Conservation (phyloP, 2,329 filamentous ascomycete genomes). For the Fusarium temperatum region DNA sequence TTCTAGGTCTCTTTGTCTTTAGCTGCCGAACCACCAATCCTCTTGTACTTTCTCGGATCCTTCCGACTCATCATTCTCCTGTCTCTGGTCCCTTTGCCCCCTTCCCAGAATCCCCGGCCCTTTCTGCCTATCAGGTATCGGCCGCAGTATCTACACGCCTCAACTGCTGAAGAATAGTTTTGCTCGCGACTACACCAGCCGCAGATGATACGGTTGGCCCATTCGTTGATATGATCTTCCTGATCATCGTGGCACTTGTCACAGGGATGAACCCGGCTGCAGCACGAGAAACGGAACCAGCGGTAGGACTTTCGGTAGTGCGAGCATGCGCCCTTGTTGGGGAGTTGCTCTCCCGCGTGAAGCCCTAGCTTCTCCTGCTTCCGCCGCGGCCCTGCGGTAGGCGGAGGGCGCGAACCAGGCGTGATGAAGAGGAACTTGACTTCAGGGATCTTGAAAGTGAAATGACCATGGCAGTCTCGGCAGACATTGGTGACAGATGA, state of each 20-base stretch:
- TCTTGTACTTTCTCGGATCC: slow-evolving; percentile 77
- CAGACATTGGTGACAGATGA: slow-evolving; percentile 79
- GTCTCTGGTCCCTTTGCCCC: slow-evolving; percentile 83
- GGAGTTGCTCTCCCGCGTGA: slow-evolving; percentile 65
- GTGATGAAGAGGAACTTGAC: slow-evolving; percentile 80
- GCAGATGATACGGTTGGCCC: slow-evolving; percentile 86
- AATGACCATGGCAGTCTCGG: slow-evolving; percentile 80
- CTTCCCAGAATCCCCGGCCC: slow-evolving; percentile 83
- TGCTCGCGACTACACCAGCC: slow-evolving; percentile 84
- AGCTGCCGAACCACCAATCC: slow-evolving; percentile 54
- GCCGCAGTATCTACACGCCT: slow-evolving; percentile 79
- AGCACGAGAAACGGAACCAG: slow-evolving; percentile 74
- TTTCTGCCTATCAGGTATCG: slow-evolving; percentile 72
- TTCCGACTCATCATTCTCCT: slow-evolving; percentile 76
- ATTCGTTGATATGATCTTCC: slow-evolving; percentile 79
- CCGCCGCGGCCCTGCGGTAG: slow-evolving; percentile 53
- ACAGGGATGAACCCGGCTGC: slow-evolving; percentile 66
- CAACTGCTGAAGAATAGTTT: slow-evolving; percentile 71
- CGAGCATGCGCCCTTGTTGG: slow-evolving; percentile 60
- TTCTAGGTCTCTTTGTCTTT: slow-evolving; percentile 28
- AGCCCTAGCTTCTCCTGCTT: slow-evolving; percentile 65
- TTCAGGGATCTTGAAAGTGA: slow-evolving; percentile 81
- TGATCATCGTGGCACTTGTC: slow-evolving; percentile 78
- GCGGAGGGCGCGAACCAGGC: slow-evolving; percentile 56
- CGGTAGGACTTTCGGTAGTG: slow-evolving; percentile 69